Percentiles rank a stretch among this genome's conserved stretches.
phyloP scores from a whole-genome alignment of 148 eudicot genomes.

The Diospyros lotus region DNA sequence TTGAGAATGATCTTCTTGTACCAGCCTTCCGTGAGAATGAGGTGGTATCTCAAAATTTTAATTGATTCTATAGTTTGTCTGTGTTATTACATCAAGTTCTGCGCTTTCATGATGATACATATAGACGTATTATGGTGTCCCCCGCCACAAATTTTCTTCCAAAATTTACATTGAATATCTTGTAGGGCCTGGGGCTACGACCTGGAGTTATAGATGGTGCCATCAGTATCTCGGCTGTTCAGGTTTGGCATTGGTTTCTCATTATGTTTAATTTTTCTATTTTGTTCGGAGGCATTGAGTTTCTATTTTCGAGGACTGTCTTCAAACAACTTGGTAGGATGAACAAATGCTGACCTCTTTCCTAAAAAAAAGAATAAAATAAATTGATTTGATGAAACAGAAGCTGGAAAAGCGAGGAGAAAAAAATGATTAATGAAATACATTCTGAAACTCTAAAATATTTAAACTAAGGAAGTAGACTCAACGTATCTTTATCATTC shows the following conservation, averaged over 20 bases:
- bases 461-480: too few relatives aligned
- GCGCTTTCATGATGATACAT: neutral
- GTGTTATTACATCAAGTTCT: neutral
- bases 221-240: slow-evolving; percentile 95
- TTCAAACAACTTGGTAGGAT: too few relatives aligned
- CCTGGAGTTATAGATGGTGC: slow-evolving; percentile 92
- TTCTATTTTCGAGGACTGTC: neutral
- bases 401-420: too few relatives aligned
- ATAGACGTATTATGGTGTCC: neutral
- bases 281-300: neutral
- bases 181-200: slow-evolving; percentile 83
- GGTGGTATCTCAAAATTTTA: too few relatives aligned
- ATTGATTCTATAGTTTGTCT: neutral
- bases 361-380: too few relatives aligned
- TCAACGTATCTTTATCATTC: too few relatives aligned
- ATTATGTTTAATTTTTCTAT: slow-evolving; percentile 3
- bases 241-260: slow-evolving; percentile 43
- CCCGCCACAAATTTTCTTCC: neutral
- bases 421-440: too few relatives aligned
- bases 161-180: slow-evolving; percentile 8
- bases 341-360: too few relatives aligned
- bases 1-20: too few relatives aligned
- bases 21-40: too few relatives aligned
- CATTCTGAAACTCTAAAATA: too few relatives aligned
- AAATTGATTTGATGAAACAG: too few relatives aligned